These are phyloP conservation scores for Boletus pseudo-olivaceus DNA, from an alignment of 768 basidiomycete species.

Conservation along the genomic window DNA sequence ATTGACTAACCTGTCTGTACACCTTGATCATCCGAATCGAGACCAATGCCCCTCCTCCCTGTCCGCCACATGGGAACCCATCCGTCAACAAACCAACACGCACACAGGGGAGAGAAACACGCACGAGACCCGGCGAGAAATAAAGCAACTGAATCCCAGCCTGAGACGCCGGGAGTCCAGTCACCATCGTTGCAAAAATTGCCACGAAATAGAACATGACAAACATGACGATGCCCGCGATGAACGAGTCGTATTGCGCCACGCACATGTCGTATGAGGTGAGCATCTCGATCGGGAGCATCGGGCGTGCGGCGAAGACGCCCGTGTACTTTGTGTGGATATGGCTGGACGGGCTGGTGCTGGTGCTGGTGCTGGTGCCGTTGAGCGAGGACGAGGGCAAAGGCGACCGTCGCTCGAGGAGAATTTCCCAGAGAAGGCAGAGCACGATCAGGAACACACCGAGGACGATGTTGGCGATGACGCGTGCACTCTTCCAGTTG, in stretches of 20 bases:
- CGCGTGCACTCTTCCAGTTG: conserved; percentile 39
- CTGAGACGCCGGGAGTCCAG: conserved; percentile 35
- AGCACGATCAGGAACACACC: conserved; percentile 40
- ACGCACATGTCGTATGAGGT: conserved; percentile 40
- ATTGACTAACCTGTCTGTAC: conserved; percentile 34
- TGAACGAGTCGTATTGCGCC: conserved; percentile 36
- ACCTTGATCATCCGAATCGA: conserved; percentile 34
- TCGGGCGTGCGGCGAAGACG: conserved; percentile 35
- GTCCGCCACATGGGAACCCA: neutral
- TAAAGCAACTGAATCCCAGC: conserved; percentile 50
- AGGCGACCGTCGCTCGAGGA: conserved; percentile 32
- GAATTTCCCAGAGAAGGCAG: conserved; percentile 43
- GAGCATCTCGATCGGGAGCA: conserved; percentile 47
- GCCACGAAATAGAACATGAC: conserved; percentile 55
- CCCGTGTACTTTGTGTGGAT: conserved; percentile 8
- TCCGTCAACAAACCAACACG: neutral
- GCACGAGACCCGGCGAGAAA: conserved; percentile 47
- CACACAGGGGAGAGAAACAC: conserved; percentile 3
- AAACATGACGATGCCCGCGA: conserved; percentile 46
- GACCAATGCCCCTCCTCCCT: conserved; percentile 39
- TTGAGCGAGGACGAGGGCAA: neutral
- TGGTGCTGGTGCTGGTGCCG: neutral
- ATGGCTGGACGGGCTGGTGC: neutral
- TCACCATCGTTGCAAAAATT: conserved; percentile 49
- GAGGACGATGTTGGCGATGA: conserved; percentile 46